Evolutionary conservation across 768 basidiomycete species (phyloP), one percentile per base, ranked within the genome.

Genomic region (Pulveroboletus sp.): DNA sequence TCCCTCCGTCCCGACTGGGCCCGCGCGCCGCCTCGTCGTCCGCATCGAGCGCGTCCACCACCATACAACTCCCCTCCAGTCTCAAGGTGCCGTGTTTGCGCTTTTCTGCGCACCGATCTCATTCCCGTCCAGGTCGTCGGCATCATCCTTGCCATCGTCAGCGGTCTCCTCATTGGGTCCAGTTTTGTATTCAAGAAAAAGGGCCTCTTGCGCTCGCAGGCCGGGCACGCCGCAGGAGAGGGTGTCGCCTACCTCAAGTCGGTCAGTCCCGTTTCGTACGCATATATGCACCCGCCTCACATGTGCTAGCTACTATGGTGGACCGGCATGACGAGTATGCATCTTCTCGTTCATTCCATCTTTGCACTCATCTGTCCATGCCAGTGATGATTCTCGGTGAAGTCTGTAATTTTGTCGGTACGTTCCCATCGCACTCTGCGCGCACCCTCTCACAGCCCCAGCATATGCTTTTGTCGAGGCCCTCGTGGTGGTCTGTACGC

Each of bases 171-270:
- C 52, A 99, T 98, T 52, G 97, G 95, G 5, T 79, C 80, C 34
- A 87, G 85, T 59, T 98, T 97, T 68, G 94, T 98, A 3, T 87
- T 99, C 74, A 99, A 99, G 82, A 99, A 99, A 80, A 97, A 92
- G 63, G 95, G 90, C 9, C 74, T 92, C 17, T 64, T 92, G 45
- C 77, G 82, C 67, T 82, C 85, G 65, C 88, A 90, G 74, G 86
- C 87, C 51, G 92, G 89, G 56, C 84, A 87, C 50, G 67, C 70
- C 34, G 80, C 85, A 4, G 89, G 89, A 47, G 87, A 90, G 64
- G 94, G 95, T 25, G 92, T 95, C 50, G 91, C 81, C 12, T 99
- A 98, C 73, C 81, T 98, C 63, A 97, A 95, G 72, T 91, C 88
- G 63, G 89, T 91, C 67, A 67, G 87, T 75, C 39, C 43, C 32